Evolutionary conservation across 2,329 filamentous ascomycete genomes (phyloP).

Genomic region (Rhinocladiella similis): DNA sequence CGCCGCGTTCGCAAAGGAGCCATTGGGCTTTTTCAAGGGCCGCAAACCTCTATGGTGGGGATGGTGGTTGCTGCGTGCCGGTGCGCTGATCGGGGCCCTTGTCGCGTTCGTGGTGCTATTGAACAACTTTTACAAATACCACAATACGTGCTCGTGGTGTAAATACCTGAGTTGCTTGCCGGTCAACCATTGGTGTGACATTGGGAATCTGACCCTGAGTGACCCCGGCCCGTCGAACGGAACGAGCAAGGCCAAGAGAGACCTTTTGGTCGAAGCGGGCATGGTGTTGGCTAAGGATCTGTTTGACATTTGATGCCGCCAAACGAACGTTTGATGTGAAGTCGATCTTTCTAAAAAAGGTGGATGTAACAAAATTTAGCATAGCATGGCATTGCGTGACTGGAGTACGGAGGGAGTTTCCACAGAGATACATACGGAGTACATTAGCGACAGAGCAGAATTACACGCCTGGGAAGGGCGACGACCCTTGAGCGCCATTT

Average conservation of each 20-base stretch:
- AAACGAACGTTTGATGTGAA: background rate
- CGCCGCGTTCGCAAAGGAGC: conserved; percentile 48
- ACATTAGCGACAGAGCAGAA: too few relatives aligned
- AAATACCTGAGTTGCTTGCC: conserved; percentile 86
- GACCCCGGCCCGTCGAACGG: conserved; percentile 23
- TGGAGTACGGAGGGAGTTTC: too few relatives aligned
- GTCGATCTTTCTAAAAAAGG: background rate
- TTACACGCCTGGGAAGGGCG: too few relatives aligned
- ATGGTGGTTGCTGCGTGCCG: conserved; percentile 89
- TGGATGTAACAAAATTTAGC: background rate
- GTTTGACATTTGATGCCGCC: conserved; percentile 1
- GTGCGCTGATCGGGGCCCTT: conserved; percentile 74
- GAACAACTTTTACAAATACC: conserved; percentile 85
- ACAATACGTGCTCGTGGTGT: conserved; percentile 82
- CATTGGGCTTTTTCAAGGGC: conserved; percentile 80
- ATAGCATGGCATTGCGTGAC: too few relatives aligned
- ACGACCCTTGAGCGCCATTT: too few relatives aligned
- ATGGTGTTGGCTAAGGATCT: background rate
- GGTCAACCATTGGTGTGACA: conserved; percentile 47
- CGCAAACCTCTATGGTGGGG: conserved; percentile 94
- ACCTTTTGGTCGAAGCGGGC: conserved; percentile 5
- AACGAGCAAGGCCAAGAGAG: conserved; percentile 2
- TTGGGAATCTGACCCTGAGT: conserved; percentile 34
- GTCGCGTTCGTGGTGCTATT: conserved; percentile 83
- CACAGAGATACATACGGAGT: too few relatives aligned